phyloP scores from a whole-genome alignment of 441 rosid genomes.

The Gossypium davidsonii region DNA sequence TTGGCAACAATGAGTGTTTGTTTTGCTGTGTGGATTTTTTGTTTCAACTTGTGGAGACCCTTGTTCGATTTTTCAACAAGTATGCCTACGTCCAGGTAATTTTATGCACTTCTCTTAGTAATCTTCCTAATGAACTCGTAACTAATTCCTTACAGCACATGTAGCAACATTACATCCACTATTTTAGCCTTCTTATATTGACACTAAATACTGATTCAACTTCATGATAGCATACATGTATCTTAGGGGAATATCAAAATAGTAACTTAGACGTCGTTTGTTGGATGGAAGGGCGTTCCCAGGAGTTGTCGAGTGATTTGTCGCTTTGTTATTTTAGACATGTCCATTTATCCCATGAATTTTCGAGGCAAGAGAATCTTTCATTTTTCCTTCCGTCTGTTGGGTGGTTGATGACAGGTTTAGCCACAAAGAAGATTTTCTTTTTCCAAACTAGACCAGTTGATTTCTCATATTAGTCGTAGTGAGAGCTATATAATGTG shows the following conservation, averaged over 20 bases:
- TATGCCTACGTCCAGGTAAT: constrained; percentile 92
- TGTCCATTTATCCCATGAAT: neutral
- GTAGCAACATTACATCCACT: neutral
- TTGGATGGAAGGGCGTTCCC: neutral
- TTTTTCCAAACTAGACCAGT: constrained; percentile 3
- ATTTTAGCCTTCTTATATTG: neutral
- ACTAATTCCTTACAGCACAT: neutral
- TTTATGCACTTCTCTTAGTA: neutral
- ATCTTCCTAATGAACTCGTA: neutral
- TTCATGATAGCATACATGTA: neutral
- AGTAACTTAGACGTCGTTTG: neutral
- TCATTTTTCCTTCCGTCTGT: neutral
- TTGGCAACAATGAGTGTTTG: constrained; percentile 88
- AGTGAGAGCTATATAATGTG: neutral
- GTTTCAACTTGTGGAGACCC: constrained; percentile 91
- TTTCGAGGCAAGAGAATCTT: neutral
- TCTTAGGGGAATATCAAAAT: neutral
- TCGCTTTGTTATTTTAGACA: neutral
- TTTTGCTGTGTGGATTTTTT: constrained; percentile 90
- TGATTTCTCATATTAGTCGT: neutral
- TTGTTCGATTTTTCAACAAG: constrained; percentile 91
- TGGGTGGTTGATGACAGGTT: neutral
- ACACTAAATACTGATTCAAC: neutral
- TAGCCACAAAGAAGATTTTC: neutral
- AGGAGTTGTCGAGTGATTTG: too few species aligned